A percentile compares a stretch with the other conserved stretches of the same genome.
These are phyloP conservation scores for Tulasnella sp. DNA, from an alignment of 768 basidiomycete genomes.

Conservation along the genomic window DNA sequence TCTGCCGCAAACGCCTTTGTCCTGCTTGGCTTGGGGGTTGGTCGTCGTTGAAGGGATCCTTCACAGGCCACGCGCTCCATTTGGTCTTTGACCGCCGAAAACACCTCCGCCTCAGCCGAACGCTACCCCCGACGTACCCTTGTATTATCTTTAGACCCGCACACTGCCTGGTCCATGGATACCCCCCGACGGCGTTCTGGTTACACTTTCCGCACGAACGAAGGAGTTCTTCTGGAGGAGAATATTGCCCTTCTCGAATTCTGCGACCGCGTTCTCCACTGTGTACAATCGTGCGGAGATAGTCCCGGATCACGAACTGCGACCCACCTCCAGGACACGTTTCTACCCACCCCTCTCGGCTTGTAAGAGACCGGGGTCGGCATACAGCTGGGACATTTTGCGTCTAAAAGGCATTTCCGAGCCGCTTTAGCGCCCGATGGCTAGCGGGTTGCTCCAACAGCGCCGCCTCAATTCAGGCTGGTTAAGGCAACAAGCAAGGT, in stretches of 20 bases:
- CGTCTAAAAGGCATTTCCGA: neutral
- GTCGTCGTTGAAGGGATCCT: slow-evolving; percentile 11
- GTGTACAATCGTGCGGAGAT: neutral
- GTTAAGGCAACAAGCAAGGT: neutral
- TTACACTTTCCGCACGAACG: neutral
- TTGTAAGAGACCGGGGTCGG: neutral
- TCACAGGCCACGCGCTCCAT: slow-evolving; percentile 13
- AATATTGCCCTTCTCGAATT: neutral
- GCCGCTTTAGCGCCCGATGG: slow-evolving; percentile 1
- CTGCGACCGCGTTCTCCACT: neutral
- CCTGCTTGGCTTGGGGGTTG: slow-evolving; percentile 17
- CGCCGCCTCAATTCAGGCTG: neutral
- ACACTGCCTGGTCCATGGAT: neutral
- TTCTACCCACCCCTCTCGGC: neutral
- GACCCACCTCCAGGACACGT: neutral
- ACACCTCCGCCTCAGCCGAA: slow-evolving; percentile 15
- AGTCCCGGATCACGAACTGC: neutral
- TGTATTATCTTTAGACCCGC: neutral
- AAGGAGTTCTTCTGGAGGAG: neutral
- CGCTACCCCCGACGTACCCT: neutral
- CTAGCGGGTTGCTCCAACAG: neutral
- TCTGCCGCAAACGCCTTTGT: slow-evolving; percentile 21
- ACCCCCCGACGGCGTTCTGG: neutral
- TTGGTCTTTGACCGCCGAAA: slow-evolving; percentile 10
- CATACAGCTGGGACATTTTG: neutral